These are phyloP conservation scores for Kazachstania bromeliacearum DNA, from an alignment of 805 yeast species.

Conservation along the genomic window DNA sequence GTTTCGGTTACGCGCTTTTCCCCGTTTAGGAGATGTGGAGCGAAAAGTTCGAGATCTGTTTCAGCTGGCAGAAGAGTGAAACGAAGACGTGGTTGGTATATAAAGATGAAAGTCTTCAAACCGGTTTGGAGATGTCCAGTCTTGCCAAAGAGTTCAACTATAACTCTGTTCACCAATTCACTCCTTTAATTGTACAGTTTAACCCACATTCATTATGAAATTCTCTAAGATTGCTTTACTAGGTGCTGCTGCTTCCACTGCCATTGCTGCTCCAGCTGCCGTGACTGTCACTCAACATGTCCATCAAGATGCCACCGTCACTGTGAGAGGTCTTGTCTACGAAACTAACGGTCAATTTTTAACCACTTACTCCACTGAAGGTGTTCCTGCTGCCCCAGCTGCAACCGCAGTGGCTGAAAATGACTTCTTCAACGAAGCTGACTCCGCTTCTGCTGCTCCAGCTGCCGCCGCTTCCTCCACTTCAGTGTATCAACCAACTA, in stretches of 20 bases:
- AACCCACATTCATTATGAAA: no score
- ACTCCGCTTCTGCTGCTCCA: constrained; percentile 5
- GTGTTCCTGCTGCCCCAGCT: constrained; percentile 9
- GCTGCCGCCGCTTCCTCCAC: constrained; percentile 8
- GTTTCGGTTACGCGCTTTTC: no score
- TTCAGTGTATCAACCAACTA: constrained; percentile 6
- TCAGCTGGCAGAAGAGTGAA: no score
- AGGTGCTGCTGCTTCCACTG: constrained; percentile 14
- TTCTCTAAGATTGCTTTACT: constrained; percentile 15
- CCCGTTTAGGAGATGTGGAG: no score
- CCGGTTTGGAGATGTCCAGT: no score
- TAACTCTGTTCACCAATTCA: no score
- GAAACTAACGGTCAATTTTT: constrained; percentile 19
- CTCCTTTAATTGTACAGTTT: no score
- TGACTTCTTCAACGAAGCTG: constrained; percentile 1
- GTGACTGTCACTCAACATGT: constrained; percentile 25
- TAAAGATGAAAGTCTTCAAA: no score
- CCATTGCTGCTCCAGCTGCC: constrained; percentile 19
- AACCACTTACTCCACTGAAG: constrained; percentile 18
- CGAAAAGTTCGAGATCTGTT: no score
- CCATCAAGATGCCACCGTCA: constrained; percentile 19
- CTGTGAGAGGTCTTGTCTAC: constrained; percentile 22
- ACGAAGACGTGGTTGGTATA: no score
- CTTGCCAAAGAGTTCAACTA: no score
- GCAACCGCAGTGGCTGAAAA: constrained; percentile 5